phyloP scores from a whole-genome alignment of 2,329 filamentous ascomycete genomes.

The Fusarium sp. region DNA sequence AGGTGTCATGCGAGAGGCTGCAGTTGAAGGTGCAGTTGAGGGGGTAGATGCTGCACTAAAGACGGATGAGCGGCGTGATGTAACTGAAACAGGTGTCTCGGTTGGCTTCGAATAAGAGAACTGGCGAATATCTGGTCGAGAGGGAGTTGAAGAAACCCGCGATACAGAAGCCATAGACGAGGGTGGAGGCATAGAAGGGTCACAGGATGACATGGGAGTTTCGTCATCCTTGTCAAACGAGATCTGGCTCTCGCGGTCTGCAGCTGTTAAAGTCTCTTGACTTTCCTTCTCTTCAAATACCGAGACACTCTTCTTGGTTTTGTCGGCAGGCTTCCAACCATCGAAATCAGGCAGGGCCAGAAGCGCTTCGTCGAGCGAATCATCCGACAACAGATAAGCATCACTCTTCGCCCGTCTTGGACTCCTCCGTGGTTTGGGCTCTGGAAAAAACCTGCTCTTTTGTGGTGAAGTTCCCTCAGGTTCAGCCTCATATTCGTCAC shows the following conservation, averaged over 20 bases:
- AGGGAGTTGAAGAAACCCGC: constrained; percentile 48
- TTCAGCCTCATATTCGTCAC: constrained; percentile 60
- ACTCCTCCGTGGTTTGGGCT: constrained; percentile 43
- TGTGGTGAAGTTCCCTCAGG: constrained; percentile 52
- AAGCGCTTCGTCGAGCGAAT: constrained; percentile 68
- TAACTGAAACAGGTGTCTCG: constrained; percentile 53
- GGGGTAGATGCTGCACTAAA: constrained; percentile 54
- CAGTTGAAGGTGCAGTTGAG: constrained; percentile 59
- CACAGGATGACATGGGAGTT: constrained; percentile 41
- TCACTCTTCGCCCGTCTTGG: constrained; percentile 54
- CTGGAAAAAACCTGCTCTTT: constrained; percentile 68
- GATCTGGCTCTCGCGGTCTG: constrained; percentile 41
- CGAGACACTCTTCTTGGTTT: constrained; percentile 53
- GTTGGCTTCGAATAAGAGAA: constrained; percentile 51
- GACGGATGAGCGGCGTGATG: constrained; percentile 52
- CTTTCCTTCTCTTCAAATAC: constrained; percentile 61
- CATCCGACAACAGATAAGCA: constrained; percentile 65
- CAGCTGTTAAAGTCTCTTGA: constrained; percentile 40
- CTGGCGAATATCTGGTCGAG: constrained; percentile 49
- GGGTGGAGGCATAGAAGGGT: constrained; percentile 49
- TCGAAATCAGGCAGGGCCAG: constrained; percentile 64
- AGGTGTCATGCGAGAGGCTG: constrained; percentile 62
- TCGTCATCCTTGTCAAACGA: constrained; percentile 37
- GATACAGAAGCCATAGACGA: constrained; percentile 35
- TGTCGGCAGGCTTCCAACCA: constrained; percentile 58